These are phyloP conservation scores for Botrytis deweyae DNA, from an alignment of 2,329 filamentous ascomycete species.

Conservation along the genomic window DNA sequence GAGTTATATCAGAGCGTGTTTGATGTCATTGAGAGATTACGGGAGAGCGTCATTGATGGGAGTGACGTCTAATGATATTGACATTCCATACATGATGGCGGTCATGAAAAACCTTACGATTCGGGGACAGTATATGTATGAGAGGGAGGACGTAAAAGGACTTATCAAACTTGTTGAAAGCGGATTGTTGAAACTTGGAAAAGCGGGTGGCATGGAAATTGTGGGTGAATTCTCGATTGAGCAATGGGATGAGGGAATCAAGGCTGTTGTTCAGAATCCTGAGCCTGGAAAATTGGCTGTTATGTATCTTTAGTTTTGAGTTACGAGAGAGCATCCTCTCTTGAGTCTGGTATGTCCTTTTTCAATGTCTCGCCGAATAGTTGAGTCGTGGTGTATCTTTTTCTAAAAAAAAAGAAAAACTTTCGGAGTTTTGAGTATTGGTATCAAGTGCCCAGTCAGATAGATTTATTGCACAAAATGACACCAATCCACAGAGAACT, in stretches of 20 bases:
- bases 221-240: conserved; percentile 22
- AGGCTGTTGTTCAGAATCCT: conserved; percentile 32
- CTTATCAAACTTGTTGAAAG: conserved; percentile 47
- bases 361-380: neutral
- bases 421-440: neutral
- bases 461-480: neutral
- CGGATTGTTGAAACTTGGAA: conserved; percentile 23
- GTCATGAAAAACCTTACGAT: conserved; percentile 42
- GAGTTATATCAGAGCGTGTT: conserved; percentile 44
- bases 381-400: neutral
- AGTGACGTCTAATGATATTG: conserved; percentile 32
- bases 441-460: neutral
- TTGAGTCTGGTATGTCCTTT: neutral
- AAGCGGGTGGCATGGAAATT: conserved; percentile 3
- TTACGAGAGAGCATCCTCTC: neutral
- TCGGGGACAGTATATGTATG: conserved; percentile 49
- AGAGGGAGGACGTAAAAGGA: conserved; percentile 41
- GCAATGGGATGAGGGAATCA: conserved; percentile 24
- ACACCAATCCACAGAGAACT: neutral
- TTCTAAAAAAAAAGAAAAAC: neutral
- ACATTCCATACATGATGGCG: conserved; percentile 36
- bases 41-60: conserved; percentile 43
- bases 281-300: conserved; percentile 1
- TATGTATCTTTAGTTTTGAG: neutral
- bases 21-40: conserved; percentile 31